phyloP scores from a whole-genome alignment of 164 flowering plant species.

The Berberis thunbergii region DNA sequence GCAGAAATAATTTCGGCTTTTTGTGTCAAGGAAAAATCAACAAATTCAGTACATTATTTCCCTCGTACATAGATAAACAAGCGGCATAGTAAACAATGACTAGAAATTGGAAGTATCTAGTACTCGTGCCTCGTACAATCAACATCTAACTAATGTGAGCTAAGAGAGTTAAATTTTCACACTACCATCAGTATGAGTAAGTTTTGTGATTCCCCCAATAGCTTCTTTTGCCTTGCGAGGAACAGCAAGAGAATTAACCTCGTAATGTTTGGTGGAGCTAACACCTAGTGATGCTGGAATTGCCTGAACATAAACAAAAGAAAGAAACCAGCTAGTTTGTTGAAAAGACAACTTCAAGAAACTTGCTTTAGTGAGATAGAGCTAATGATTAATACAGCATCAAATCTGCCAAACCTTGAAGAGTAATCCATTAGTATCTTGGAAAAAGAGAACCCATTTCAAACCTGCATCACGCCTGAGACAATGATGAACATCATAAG shows the following conservation, averaged over 20 bases:
- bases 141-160: too few species aligned
- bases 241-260: slow-evolving; percentile 97
- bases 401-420: slow-evolving; percentile 53
- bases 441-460: slow-evolving; percentile 94
- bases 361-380: slow-evolving; percentile 3
- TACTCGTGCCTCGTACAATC: too few species aligned
- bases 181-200: slow-evolving; percentile 91
- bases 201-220: slow-evolving; percentile 93
- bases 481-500: slow-evolving; percentile 4
- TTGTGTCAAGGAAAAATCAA: too few species aligned
- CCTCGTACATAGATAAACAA: too few species aligned
- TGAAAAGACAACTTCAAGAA: background rate
- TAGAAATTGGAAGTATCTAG: too few species aligned
- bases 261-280: slow-evolving; percentile 61
- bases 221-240: slow-evolving; percentile 99
- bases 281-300: slow-evolving; percentile 96
- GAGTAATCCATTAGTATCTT: slow-evolving; percentile 95
- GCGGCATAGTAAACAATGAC: too few species aligned
- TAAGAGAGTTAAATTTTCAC: too few species aligned
- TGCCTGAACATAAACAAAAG: slow-evolving; percentile 36
- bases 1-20: too few species aligned
- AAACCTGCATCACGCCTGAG: slow-evolving; percentile 76
- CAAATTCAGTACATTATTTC: too few species aligned
- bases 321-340: slow-evolving; percentile 6
- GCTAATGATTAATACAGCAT: background rate